A percentile compares a stretch with the other conserved stretches of the same genome.
phyloP scores from a whole-genome alignment of 2,329 filamentous ascomycete species.

The Fusarium xyrophilum region DNA sequence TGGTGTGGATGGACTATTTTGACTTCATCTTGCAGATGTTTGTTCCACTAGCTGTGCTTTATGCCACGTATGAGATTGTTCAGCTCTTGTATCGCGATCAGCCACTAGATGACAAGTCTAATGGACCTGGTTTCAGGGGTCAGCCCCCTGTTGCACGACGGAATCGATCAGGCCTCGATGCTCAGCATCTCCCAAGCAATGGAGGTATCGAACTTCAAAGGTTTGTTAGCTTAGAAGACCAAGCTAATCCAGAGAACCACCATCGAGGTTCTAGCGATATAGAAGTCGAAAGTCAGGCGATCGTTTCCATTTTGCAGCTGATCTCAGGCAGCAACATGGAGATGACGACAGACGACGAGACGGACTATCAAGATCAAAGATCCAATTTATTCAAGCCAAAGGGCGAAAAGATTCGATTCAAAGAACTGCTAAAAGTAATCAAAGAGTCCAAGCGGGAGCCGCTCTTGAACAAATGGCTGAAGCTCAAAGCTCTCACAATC shows the following conservation, averaged over 20 bases:
- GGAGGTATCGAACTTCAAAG: not conserved
- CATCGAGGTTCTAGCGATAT: accelerated
- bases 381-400: accelerated
- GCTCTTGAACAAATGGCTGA: not conserved
- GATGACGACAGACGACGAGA: not conserved
- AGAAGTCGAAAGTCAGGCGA: not conserved
- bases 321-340: accelerated
- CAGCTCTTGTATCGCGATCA: not conserved
- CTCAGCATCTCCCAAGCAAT: accelerated
- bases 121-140: accelerated
- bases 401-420: accelerated
- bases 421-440: accelerated
- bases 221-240: not conserved
- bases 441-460: not conserved
- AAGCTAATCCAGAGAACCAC: accelerated
- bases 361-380: accelerated
- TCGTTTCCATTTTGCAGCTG: not conserved
- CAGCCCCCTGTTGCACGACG: accelerated
- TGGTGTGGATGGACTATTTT: accelerated
- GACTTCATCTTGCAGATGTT: accelerated
- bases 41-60: not conserved
- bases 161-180: accelerated
- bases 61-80: not conserved
- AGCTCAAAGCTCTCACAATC: not conserved
- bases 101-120: not conserved